A percentile compares a stretch with the other conserved stretches of the same genome.
These are phyloP conservation scores for Boletus subparvulus DNA, from an alignment of 768 basidiomycete species.

Conservation along the genomic window DNA sequence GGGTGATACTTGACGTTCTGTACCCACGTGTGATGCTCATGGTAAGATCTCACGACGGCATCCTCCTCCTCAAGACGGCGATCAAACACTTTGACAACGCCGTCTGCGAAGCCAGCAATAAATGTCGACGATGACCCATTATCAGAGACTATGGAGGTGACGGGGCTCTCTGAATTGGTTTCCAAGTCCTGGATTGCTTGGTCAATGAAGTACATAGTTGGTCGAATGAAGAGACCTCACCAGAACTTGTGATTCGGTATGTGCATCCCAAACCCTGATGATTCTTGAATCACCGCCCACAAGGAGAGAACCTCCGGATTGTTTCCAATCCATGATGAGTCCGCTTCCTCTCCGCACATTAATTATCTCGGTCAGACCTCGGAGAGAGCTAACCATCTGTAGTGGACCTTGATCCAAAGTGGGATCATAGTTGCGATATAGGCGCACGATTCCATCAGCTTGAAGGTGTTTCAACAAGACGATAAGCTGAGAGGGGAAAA, in stretches of 20 bases:
- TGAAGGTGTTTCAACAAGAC: not conserved
- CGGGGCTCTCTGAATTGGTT: slow-evolving; percentile 86
- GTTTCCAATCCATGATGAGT: slow-evolving; percentile 91
- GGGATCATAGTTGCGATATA: slow-evolving; percentile 91
- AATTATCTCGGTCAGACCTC: slow-evolving; percentile 78
- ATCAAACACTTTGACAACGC: slow-evolving; percentile 87
- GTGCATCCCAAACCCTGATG: slow-evolving; percentile 94
- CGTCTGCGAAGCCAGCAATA: slow-evolving; percentile 91
- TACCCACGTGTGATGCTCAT: slow-evolving; percentile 83
- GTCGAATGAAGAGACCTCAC: slow-evolving; percentile 42
- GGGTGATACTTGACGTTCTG: slow-evolving; percentile 89
- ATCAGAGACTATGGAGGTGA: slow-evolving; percentile 84
- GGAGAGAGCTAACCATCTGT: slow-evolving; percentile 93
- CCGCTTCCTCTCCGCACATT: slow-evolving; percentile 78
- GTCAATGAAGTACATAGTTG: not conserved
- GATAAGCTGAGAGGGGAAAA: not conserved
- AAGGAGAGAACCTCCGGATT: slow-evolving; percentile 79
- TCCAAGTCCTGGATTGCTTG: slow-evolving; percentile 66
- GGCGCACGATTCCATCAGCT: slow-evolving; percentile 91
- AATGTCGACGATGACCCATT: slow-evolving; percentile 74
- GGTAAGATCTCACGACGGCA: slow-evolving; percentile 75
- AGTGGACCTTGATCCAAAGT: slow-evolving; percentile 67
- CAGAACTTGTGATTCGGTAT: slow-evolving; percentile 75
- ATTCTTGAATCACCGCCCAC: slow-evolving; percentile 88
- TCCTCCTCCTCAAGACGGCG: slow-evolving; percentile 82